Conservation (phyloP, 2,329 filamentous ascomycete species). For the Fusarium longipes region DNA sequence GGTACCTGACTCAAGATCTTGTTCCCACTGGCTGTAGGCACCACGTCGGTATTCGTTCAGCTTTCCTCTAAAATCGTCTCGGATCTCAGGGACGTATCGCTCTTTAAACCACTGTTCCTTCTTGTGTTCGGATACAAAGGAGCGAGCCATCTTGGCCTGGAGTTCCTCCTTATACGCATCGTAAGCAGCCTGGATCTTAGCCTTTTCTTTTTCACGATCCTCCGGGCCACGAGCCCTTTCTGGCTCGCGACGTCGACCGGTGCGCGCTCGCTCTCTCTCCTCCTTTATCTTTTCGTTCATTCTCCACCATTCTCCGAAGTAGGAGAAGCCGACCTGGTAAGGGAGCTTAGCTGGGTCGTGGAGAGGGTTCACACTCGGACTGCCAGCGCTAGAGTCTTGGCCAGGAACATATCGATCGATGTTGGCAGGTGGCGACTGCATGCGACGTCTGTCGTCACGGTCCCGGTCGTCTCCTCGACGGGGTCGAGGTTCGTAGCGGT, state of each 20-base stretch:
- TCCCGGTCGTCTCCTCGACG: slow-evolving; percentile 77
- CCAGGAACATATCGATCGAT: slow-evolving; percentile 89
- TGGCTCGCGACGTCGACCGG: slow-evolving; percentile 74
- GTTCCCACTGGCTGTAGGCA: slow-evolving; percentile 87
- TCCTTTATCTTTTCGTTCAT: slow-evolving; percentile 85
- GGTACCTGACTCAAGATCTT: slow-evolving; percentile 82
- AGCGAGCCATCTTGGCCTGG: slow-evolving; percentile 82
- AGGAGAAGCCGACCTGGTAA: slow-evolving; percentile 87
- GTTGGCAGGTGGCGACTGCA: slow-evolving; percentile 72
- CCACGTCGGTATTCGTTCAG: slow-evolving; percentile 83
- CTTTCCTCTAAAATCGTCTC: slow-evolving; percentile 78
- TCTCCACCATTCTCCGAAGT: slow-evolving; percentile 89
- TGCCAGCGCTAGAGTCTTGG: slow-evolving; percentile 64
- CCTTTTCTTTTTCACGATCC: slow-evolving; percentile 82
- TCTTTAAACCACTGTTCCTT: slow-evolving; percentile 98
- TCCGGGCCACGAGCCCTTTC: slow-evolving; percentile 74
- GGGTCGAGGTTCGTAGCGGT: slow-evolving; percentile 78
- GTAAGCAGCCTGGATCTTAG: slow-evolving; percentile 78
- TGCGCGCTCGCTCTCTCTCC: slow-evolving; percentile 77
- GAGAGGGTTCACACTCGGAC: slow-evolving; percentile 70
- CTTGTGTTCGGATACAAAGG: slow-evolving; percentile 92
- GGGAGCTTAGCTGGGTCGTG: slow-evolving; percentile 77
- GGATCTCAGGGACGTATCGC: slow-evolving; percentile 86
- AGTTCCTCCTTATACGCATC: slow-evolving; percentile 75
- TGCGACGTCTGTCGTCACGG: slow-evolving; percentile 70